Evolutionary conservation across 176 grass and related monocot genomes (phyloP), one percentile per base, ranked within the genome.

Genomic region (Zizania latifolia): DNA sequence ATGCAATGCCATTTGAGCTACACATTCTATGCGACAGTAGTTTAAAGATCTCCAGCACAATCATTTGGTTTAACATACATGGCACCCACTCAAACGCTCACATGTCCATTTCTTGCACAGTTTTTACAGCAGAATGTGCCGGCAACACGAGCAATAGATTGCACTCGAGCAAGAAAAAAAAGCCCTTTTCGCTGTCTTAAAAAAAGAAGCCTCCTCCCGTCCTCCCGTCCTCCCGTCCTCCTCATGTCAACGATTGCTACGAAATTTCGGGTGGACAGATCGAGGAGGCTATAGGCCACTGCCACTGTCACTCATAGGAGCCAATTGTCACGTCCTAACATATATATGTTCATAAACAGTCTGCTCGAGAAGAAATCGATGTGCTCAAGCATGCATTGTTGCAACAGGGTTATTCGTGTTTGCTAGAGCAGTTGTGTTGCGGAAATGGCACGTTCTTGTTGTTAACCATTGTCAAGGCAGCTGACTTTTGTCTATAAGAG

Each of bases 141-240:
- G 70, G 60, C 61, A 70, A 37, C 83, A 68, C 16, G 40, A 45
- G 77, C 77, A 62, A 75, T 86, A 59, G 70, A 75, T 75, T 77
- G 70, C 77, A 61, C 76, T 80, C 55, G 13, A 80, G 61, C 74
- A 30, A n/a, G n/a, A n/a, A n/a, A 30, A 75, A 34, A 75, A n/a
- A n/a, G 23, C 24, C 26, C 21, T 1, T 2, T 6, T n/a, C n/a
- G n/a, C n/a, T n/a, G n/a, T n/a, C n/a, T n/a, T n/a, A 22, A 53
- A 53, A 22, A 53, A 53, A 53, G 5, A 53, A 53, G 48, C 3
- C 4, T 21, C 46, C 19, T 21, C n/a, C n/a, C n/a, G n/a, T n/a
- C n/a, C n/a, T n/a, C n/a, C n/a, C n/a, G n/a, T n/a, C n/a, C n/a
- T n/a, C n/a, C n/a, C n/a, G n/a, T 21, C 46, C 19, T 21, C 27